Evolutionary conservation across 305 asterid species (phyloP).

Genomic region (Solanum aculeatissimum): DNA sequence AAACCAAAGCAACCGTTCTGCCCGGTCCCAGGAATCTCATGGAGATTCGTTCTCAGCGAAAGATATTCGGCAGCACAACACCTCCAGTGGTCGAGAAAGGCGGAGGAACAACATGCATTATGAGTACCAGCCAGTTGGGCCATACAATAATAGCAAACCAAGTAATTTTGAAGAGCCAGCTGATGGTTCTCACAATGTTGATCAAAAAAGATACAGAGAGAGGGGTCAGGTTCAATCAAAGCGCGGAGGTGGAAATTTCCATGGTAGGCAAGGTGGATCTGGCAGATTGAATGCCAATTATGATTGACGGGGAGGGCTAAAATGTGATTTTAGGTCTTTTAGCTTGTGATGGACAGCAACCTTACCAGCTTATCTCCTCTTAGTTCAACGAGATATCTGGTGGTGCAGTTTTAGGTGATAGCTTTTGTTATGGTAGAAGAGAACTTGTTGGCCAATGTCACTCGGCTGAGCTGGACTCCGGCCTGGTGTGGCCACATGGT

Average conservation of each 20-base stretch:
- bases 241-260: constrained; percentile 52
- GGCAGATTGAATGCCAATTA: constrained; percentile 24
- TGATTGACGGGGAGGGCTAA: constrained; percentile 28
- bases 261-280: constrained; percentile 38
- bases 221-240: constrained; percentile 47
- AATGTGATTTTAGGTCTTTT: constrained; percentile 9
- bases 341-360: constrained; percentile 10
- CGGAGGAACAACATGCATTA: constrained; percentile 46
- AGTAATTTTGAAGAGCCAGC: constrained; percentile 32
- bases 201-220: constrained; percentile 49
- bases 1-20: constrained; percentile 42
- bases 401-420: constrained; percentile 9
- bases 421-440: constrained; percentile 11
- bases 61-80: constrained; percentile 29
- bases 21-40: constrained; percentile 44
- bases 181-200: constrained; percentile 33
- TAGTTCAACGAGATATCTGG: constrained; percentile 26
- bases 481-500: constrained; percentile 23
- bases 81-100: constrained; percentile 40
- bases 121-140: constrained; percentile 87
- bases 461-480: constrained; percentile 33
- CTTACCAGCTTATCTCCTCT: constrained; percentile 16
- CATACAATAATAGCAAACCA: constrained; percentile 31
- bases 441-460: constrained; percentile 21
- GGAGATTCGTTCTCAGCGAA: constrained; percentile 50